Evolutionary conservation across 1,284 basidiomycete genomes (phyloP), one percentile per base, ranked within the genome.

Genomic region (Sporisorium graminicola): DNA sequence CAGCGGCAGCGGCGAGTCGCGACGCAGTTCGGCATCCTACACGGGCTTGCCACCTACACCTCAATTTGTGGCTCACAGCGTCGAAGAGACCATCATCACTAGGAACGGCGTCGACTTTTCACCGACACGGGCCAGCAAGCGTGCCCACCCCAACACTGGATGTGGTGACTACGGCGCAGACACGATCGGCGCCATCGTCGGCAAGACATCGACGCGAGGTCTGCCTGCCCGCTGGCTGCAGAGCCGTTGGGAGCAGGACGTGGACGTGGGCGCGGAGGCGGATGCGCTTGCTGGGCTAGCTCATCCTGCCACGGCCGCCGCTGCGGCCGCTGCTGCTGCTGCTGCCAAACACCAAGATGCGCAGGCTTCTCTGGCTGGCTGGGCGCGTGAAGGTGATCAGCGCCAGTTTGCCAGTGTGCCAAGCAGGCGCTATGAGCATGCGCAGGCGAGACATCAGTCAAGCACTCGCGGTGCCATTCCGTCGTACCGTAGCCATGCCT

Each of bases 11-110:
- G 74, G 74, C 20, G 70, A 69, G 43, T 65, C 65, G 37, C 70
- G 77, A 13, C 66, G 74, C 16, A 80, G 78, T 58, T 79, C 74
- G 27, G 69, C 69, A 1, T 80, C 78, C 20, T 81, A 78, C 75
- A 78, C 78, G 22, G 79, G 79, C 14, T 50, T 81, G 44, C 79
- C 79, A 18, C 78, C 75, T 5, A 81, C 79, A 8, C 79, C 79
- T 29, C 71, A 77, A 14, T 78, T 76, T 44, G 47, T 65, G 12
- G 42, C 75, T 18, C 74, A 79, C 57, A 58, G 60, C 49, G 59
- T 75, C 51, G 64, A 70, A 12, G 72, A 69, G 24, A 37, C 40
- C 16, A 27, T 47, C 35, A 29, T 58, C 1, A 50, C 44, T 8
- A 43, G 50, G 20, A 22, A 14, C 16, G 53, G 50, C 13, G 66